Conservation (phyloP, 345 rosid species). For the Citrus cavaleriei region DNA sequence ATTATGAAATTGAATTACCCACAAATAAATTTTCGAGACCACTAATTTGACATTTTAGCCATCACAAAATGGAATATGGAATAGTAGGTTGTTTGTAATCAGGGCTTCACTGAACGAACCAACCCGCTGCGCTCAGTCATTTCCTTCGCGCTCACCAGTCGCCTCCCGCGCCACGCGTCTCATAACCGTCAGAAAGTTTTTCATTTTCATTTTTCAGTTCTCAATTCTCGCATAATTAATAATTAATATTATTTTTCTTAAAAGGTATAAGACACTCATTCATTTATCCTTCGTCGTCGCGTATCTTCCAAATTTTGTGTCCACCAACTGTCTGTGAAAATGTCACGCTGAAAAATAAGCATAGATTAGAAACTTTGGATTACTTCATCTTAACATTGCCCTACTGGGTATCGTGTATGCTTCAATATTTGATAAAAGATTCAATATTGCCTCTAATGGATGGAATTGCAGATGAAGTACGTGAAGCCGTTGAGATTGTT, state of each 20-base stretch:
- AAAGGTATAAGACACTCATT: background rate
- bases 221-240: background rate
- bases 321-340: background rate
- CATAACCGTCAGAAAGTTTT: background rate
- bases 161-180: background rate
- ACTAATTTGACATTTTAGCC: background rate
- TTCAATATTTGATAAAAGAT: background rate
- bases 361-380: background rate
- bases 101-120: background rate
- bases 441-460: background rate
- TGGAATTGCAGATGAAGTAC: conserved; percentile 55
- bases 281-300: accelerated
- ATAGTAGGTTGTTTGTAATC: background rate
- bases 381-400: background rate
- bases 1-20: too few species aligned
- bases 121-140: background rate
- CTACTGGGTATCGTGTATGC: background rate
- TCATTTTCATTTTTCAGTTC: too few species aligned
- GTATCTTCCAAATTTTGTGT: background rate
- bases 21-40: background rate
- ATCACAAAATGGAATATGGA: background rate
- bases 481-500: conserved; percentile 55
- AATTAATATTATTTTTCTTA: background rate
- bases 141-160: background rate
- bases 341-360: background rate